phyloP scores from a whole-genome alignment of 139 green algal species.

The Chlamydomonas sp. region DNA sequence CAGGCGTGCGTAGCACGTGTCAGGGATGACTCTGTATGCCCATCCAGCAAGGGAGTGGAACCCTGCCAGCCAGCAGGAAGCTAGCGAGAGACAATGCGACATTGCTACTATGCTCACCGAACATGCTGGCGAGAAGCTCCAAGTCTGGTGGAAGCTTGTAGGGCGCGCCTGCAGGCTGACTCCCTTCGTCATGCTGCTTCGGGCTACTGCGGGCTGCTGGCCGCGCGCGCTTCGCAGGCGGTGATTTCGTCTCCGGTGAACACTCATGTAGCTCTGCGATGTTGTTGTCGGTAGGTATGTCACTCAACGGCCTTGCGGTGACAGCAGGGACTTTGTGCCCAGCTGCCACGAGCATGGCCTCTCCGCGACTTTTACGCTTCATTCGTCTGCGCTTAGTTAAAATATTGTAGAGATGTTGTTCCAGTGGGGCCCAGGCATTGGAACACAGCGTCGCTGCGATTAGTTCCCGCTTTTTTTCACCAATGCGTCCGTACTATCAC shows the following conservation, averaged over 20 bases:
- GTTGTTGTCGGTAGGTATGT: too few relatives aligned
- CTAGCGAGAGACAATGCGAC: too few relatives aligned
- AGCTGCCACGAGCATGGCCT: conserved; percentile 19
- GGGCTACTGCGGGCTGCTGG: background rate
- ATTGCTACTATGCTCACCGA: background rate
- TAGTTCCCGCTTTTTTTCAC: too few relatives aligned
- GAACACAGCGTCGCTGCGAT: background rate
- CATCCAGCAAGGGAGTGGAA: too few relatives aligned
- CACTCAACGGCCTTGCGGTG: background rate
- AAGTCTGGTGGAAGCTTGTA: conserved; percentile 10
- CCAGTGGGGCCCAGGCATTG: background rate
- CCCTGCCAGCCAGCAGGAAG: too few relatives aligned
- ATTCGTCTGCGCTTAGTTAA: background rate
- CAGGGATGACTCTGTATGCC: too few relatives aligned
- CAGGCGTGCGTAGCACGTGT: too few relatives aligned
- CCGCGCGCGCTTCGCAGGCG: conserved; percentile 15
- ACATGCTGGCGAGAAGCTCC: conserved; percentile 22
- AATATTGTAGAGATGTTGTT: too few relatives aligned
- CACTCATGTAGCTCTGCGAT: too few relatives aligned
- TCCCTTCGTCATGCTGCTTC: background rate
- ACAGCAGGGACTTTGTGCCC: background rate
- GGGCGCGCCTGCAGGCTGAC: background rate
- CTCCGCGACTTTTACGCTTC: conserved; percentile 26
- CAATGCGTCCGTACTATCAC: too few relatives aligned
- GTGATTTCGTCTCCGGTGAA: background rate